phyloP scores from a whole-genome alignment of 202 grass and related monocot genomes.

The Zizania palustris region DNA sequence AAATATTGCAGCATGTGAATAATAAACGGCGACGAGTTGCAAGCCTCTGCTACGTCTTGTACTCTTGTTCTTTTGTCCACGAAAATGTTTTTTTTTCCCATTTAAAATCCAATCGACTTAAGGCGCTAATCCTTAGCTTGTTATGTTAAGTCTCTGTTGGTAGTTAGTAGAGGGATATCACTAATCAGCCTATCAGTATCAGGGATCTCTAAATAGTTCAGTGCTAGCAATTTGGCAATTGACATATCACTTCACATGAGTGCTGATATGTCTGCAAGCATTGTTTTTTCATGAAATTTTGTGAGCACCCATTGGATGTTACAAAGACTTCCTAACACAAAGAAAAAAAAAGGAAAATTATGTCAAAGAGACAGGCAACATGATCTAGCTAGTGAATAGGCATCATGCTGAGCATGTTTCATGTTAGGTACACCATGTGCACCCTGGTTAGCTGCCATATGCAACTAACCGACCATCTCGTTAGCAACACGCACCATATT shows the following conservation, averaged over 20 bases:
- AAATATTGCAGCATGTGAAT: constrained; percentile 4
- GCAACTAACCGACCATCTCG: constrained; percentile 22
- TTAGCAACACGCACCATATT: constrained; percentile 36
- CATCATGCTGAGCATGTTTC: constrained; percentile 28
- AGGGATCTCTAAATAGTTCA: background rate
- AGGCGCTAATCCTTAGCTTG: background rate
- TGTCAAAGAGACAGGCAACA: background rate
- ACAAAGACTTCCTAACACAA: background rate
- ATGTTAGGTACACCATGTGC: constrained; percentile 34
- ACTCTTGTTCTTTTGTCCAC: background rate
- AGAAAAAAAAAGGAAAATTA: no score
- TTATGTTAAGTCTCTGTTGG: background rate
- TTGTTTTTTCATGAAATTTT: background rate
- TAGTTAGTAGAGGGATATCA: background rate
- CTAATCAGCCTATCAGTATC: background rate
- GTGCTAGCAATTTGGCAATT: background rate
- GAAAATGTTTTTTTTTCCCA: background rate
- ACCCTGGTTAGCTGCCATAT: constrained; percentile 27
- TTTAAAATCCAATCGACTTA: background rate
- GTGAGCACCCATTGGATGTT: background rate
- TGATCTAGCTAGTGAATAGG: constrained; percentile 2
- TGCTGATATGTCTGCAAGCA: no score
- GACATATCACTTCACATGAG: background rate
- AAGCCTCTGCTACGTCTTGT: constrained; percentile 20
- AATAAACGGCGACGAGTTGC: background rate